Percentiles rank a stretch among this genome's conserved stretches.
Conservation (phyloP, 768 basidiomycete genomes). For the Russula virescens region DNA sequence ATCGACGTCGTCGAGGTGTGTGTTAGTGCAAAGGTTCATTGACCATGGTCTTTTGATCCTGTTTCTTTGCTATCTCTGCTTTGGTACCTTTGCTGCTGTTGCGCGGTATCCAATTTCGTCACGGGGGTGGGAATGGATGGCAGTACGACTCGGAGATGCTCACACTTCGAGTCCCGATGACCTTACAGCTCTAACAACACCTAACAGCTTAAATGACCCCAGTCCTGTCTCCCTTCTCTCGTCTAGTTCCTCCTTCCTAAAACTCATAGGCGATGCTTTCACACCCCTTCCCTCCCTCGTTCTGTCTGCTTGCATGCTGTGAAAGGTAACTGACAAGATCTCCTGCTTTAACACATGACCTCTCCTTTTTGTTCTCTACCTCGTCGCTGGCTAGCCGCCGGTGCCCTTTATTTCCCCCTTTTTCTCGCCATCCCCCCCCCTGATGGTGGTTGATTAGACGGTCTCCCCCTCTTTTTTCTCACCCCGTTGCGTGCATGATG, state of each 20-base stretch:
- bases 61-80: background rate
- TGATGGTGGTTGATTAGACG: no score
- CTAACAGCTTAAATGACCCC: background rate
- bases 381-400: background rate
- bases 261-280: background rate
- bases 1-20: constrained; percentile 92
- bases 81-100: constrained; percentile 91
- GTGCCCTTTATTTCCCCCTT: no score
- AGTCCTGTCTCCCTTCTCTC: background rate
- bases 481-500: no score
- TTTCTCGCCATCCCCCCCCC: background rate
- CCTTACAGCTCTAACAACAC: constrained; percentile 61
- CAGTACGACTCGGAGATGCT: constrained; percentile 99
- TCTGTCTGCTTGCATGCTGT: background rate
- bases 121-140: constrained; percentile 94
- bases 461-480: no score
- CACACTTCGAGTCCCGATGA: constrained; percentile 81
- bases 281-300: background rate
- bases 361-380: no score
- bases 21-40: no score
- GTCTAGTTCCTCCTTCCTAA: background rate
- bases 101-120: constrained; percentile 95
- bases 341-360: constrained; percentile 1
- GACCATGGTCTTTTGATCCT: background rate
- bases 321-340: constrained; percentile 1